A percentile compares a stretch with the other conserved stretches of the same genome.
These are phyloP conservation scores for Westerdykella aurantiaca DNA, from an alignment of 2,329 filamentous ascomycete species.

Conservation along the genomic window DNA sequence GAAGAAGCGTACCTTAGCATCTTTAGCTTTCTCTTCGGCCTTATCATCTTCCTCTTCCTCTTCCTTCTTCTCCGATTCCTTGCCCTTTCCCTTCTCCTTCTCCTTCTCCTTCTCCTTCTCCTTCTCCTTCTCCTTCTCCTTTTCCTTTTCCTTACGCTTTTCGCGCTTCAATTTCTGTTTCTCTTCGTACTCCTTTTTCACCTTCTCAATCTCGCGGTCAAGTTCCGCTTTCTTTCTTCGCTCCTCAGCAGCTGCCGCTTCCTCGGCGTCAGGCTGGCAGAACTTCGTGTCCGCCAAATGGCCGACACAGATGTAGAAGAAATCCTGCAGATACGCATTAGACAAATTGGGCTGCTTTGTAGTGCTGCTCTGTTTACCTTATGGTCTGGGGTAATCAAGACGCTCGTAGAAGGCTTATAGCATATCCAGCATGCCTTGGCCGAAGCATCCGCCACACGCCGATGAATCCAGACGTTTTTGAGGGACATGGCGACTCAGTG, in stretches of 20 bases:
- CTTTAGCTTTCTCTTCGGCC: constrained; percentile 60
- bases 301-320: constrained; percentile 81
- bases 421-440: constrained; percentile 86
- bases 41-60: constrained; percentile 58
- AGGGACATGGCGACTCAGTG: constrained; percentile 36
- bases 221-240: constrained; percentile 50
- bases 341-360: too few species aligned
- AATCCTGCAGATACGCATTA: constrained; percentile 52
- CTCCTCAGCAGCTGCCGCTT: constrained; percentile 53
- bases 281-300: constrained; percentile 83
- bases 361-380: constrained; percentile 54
- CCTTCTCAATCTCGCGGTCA: constrained; percentile 44
- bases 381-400: constrained; percentile 82
- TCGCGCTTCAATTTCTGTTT: constrained; percentile 55
- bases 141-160: constrained; percentile 42
- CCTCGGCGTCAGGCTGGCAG: constrained; percentile 65
- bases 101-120: constrained; percentile 39
- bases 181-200: constrained; percentile 47
- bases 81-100: constrained; percentile 31
- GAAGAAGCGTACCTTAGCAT: constrained; percentile 49
- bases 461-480: constrained; percentile 76
- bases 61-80: constrained; percentile 35
- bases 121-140: constrained; percentile 27
- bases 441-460: constrained; percentile 77
- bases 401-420: constrained; percentile 80